Base-by-base conservation (phyloP, 805 yeast species). In the Candida ascalaphidarum region DNA sequence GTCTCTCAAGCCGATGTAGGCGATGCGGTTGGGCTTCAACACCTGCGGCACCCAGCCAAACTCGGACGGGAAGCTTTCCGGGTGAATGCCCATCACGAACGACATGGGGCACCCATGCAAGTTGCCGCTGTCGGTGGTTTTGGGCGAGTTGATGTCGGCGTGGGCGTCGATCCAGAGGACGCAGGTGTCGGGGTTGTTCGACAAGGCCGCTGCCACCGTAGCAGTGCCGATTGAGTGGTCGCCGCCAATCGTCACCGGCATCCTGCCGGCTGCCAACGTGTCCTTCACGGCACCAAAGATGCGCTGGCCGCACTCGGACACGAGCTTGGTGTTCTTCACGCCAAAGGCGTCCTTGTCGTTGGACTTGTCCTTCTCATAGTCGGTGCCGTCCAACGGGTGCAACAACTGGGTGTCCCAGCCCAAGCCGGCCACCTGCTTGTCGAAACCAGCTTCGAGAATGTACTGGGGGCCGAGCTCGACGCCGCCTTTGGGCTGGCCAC, bases 151-250 rank as follows among this genome's bases (percentile, higher is more conserved):
- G 51, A 92, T 80, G 54, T 89, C 98, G 12, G 97, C 96, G 54
- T 89, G 98, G 0, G 98, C 98, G 58, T 89, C 98, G 43, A 89
- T 80, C 98, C 98, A 89, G 37, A 89, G 52, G 22, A 89, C 65
- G 46, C 95, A 86, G 16, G 95, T 85, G 42, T 88, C 85, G 12
- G 96, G 95, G 51, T 80, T 65, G 39, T 73, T 70, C 11, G 72
- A 74, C 37, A 85, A 66, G 18, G 88, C 82, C 3, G 94, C 97
- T 17, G 84, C 68, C 20, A 89, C 80, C 7, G 96, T 86, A 27
- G 94, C 95, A 45, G 89, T 85, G 28, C 95, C 97, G 40, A 89
- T 81, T 7, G 96, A 85, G 54, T 89, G 98, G 57, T 89, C 98
- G 30, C 98, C 98, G 28, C 98, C 98, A 29, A 89, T 53, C 2